A percentile compares a stretch with the other conserved stretches of the same genome.
phyloP scores from a whole-genome alignment of 805 yeast genomes.

The Tetrapisispora nanseiensis region DNA sequence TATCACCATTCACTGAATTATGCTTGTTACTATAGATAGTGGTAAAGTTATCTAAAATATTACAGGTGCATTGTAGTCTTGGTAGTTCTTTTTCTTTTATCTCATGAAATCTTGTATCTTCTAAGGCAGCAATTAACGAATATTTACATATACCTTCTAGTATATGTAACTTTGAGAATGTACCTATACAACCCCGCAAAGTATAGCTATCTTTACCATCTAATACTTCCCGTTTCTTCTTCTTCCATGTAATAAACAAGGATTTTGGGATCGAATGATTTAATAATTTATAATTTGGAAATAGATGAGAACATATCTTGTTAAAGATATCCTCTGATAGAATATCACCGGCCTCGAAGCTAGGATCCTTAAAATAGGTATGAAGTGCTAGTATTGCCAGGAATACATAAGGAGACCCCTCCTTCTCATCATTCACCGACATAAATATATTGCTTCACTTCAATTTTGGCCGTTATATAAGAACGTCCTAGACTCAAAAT shows the following conservation, averaged over 20 bases:
- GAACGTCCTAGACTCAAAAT: too few relatives aligned
- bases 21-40: constrained; percentile 37
- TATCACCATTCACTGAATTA: constrained; percentile 24
- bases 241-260: constrained; percentile 83
- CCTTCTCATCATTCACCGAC: too few relatives aligned
- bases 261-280: constrained; percentile 36
- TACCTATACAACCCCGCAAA: constrained; percentile 90
- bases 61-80: constrained; percentile 32
- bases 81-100: constrained; percentile 47
- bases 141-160: constrained; percentile 53
- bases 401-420: constrained; percentile 24
- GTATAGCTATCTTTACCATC: constrained; percentile 9
- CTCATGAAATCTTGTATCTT: constrained; percentile 71
- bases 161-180: constrained; percentile 50
- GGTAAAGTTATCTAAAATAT: constrained; percentile 32
- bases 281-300: constrained; percentile 6
- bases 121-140: constrained; percentile 59
- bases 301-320: constrained; percentile 11
- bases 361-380: constrained; percentile 7
- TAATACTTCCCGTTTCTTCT: constrained; percentile 16
- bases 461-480: too few relatives aligned
- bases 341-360: constrained; percentile 4
- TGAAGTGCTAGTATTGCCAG: constrained; percentile 28
- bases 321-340: background rate
- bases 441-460: too few relatives aligned